A percentile compares a stretch with the other conserved stretches of the same genome.
phyloP scores from a whole-genome alignment of 139 green algal genomes.

The Micromonas commoda region DNA sequence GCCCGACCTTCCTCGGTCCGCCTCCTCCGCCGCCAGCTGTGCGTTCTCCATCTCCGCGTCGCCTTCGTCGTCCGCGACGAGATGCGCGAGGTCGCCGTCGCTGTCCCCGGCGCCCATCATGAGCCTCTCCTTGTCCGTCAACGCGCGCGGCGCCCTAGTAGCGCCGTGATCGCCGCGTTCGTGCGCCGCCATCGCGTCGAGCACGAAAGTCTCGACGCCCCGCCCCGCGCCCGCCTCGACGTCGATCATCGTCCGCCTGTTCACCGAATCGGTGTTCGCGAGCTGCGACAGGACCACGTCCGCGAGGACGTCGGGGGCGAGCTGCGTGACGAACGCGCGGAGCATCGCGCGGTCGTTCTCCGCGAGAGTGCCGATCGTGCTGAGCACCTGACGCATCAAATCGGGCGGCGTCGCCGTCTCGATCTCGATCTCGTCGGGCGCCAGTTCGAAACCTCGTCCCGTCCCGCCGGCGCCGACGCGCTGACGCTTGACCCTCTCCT shows the following conservation, averaged over 20 bases:
- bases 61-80: not conserved
- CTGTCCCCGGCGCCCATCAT: too few relatives aligned
- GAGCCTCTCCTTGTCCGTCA: too few relatives aligned
- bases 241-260: not conserved
- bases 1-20: too few relatives aligned
- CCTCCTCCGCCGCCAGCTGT: not conserved
- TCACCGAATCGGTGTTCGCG: not conserved
- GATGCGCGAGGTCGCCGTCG: not conserved
- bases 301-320: conserved; percentile 7
- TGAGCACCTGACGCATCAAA: conserved; percentile 1
- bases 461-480: not conserved
- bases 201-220: not conserved
- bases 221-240: not conserved
- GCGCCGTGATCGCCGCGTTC: not conserved
- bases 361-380: conserved; percentile 2
- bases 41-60: not conserved
- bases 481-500: not conserved
- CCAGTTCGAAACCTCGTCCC: not conserved
- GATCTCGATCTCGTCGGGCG: too few relatives aligned
- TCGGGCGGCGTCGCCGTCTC: not conserved
- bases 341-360: not conserved
- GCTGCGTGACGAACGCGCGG: not conserved
- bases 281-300: not conserved
- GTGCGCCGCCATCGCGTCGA: not conserved
- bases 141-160: not conserved